phyloP scores from a whole-genome alignment of 805 yeast genomes.

The Candida insectalens region DNA sequence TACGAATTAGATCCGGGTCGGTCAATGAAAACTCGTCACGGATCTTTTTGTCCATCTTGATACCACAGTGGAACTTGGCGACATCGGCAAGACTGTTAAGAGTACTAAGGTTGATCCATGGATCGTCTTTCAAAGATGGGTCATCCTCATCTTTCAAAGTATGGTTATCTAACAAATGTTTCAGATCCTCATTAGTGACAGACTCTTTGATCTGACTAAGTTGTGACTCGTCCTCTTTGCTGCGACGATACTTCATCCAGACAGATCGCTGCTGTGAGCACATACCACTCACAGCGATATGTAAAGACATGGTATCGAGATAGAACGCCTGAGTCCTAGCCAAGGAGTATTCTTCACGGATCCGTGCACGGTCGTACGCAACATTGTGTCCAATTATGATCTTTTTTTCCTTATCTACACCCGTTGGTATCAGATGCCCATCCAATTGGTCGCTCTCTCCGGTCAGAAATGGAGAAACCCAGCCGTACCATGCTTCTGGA shows the following conservation, averaged over 20 bases:
- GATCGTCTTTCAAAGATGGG: conserved; percentile 39
- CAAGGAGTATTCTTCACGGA: conserved; percentile 72
- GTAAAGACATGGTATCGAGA: conserved; percentile 88
- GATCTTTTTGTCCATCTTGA: conserved; percentile 52
- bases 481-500: conserved; percentile 76
- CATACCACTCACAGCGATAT: conserved; percentile 84
- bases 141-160: conserved; percentile 19
- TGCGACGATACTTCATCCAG: conserved; percentile 55
- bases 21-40: conserved; percentile 55
- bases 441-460: conserved; percentile 38
- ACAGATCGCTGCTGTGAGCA: conserved; percentile 82
- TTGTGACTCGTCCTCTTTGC: conserved; percentile 13
- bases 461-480: conserved; percentile 84
- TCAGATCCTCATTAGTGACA: conserved; percentile 16
- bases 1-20: conserved; percentile 43
- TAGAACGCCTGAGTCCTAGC: conserved; percentile 62
- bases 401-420: conserved; percentile 31
- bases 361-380: conserved; percentile 82
- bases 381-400: conserved; percentile 85
- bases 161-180: conserved; percentile 19
- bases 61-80: conserved; percentile 67
- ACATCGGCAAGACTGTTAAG: conserved; percentile 75
- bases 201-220: conserved; percentile 13
- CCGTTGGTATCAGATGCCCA: conserved; percentile 66
- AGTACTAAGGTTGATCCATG: conserved; percentile 77